These are phyloP conservation scores for Paramecium pentaurelia DNA, from an alignment of 73 alveolate genomes.

Conservation along the genomic window DNA sequence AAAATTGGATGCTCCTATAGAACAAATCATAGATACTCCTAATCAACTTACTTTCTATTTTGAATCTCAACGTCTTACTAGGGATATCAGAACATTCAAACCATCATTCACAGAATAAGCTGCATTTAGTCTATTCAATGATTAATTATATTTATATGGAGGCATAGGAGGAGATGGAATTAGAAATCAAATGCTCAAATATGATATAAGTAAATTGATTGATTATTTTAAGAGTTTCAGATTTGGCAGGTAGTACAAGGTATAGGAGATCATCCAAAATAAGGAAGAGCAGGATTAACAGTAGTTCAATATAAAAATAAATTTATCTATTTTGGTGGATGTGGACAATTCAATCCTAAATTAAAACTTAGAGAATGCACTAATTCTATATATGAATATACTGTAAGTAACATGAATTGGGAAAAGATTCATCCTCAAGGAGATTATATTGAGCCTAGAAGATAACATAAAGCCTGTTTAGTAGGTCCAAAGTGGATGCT, in stretches of 20 bases:
- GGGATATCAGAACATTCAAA: constrained; percentile 6
- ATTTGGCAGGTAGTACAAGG: not conserved
- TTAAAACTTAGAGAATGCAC: constrained; percentile 20
- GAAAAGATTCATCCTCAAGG: not conserved
- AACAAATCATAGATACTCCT: not conserved
- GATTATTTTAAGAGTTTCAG: not conserved
- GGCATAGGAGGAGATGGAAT: constrained; percentile 47
- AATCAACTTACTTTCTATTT: not conserved
- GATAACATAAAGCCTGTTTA: not conserved
- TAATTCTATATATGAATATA: not conserved
- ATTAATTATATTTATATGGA: constrained; percentile 7
- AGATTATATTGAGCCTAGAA: constrained; percentile 20
- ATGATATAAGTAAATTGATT: not conserved
- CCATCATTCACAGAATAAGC: constrained; percentile 31
- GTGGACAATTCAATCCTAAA: not conserved
- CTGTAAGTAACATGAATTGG: not conserved
- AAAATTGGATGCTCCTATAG: not conserved
- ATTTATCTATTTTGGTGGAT: constrained; percentile 29
- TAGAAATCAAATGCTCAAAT: constrained; percentile 5
- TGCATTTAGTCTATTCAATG: not conserved
- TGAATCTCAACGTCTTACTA: not conserved
- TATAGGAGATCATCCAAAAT: not conserved
- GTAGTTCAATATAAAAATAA: constrained; percentile 5
- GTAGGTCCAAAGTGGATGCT: constrained; percentile 41
- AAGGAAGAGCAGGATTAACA: constrained; percentile 13